phyloP scores from a whole-genome alignment of 805 yeast species.

The Ogataea wickerhamii region DNA sequence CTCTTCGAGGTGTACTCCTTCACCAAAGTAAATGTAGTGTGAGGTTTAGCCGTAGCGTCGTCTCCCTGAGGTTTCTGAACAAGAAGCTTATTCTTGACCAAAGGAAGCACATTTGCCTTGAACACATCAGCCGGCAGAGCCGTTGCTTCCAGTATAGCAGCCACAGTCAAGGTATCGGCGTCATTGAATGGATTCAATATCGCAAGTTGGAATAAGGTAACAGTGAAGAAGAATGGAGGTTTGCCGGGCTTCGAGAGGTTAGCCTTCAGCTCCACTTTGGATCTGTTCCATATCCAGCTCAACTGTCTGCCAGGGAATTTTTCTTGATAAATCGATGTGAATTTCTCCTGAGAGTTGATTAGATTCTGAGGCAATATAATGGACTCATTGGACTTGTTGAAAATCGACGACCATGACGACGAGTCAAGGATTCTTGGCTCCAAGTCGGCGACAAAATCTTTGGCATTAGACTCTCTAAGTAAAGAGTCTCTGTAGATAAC shows the following conservation, averaged over 20 bases:
- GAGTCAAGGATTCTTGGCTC: slow-evolving; percentile 34
- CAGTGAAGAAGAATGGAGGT: slow-evolving; percentile 76
- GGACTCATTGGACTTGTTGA: slow-evolving; percentile 34
- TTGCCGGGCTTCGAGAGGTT: slow-evolving; percentile 76
- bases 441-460: slow-evolving; percentile 25
- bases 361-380: slow-evolving; percentile 69
- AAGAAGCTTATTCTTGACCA: slow-evolving; percentile 73
- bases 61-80: slow-evolving; percentile 61
- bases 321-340: slow-evolving; percentile 63
- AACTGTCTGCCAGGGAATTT: slow-evolving; percentile 85
- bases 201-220: slow-evolving; percentile 83
- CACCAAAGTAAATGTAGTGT: slow-evolving; percentile 65
- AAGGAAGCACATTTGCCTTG: slow-evolving; percentile 73
- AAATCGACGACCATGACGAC: slow-evolving; percentile 31
- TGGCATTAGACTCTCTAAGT: slow-evolving; percentile 13
- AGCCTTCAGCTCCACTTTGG: slow-evolving; percentile 88
- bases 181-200: slow-evolving; percentile 82
- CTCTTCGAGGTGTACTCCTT: slow-evolving; percentile 82
- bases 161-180: slow-evolving; percentile 52
- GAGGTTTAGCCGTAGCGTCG: slow-evolving; percentile 47
- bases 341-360: slow-evolving; percentile 57
- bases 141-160: slow-evolving; percentile 61
- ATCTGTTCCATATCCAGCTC: slow-evolving; percentile 94
- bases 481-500: slow-evolving; percentile 28
- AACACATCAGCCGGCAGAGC: slow-evolving; percentile 63